Conservation (phyloP, 306 rosid genomes). For the Rubus parviflorus region DNA sequence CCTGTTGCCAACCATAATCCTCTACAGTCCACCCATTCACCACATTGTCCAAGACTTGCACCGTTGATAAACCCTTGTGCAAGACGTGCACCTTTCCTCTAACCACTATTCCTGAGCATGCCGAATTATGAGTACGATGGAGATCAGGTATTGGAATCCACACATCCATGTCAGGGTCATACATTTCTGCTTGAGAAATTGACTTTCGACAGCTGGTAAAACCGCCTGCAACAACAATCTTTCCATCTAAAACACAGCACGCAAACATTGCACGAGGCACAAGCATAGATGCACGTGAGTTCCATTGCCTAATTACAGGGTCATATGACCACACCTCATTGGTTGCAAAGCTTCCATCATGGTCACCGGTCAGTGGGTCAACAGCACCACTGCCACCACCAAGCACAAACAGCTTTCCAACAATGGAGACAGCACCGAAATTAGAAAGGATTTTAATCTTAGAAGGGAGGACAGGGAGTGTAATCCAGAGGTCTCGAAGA, state of each 20-base stretch:
- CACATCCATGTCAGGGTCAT: conserved; percentile 77
- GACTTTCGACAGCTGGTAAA: conserved; percentile 93
- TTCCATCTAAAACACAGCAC: conserved; percentile 87
- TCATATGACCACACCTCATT: conserved; percentile 97
- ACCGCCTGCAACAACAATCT: conserved; percentile 93
- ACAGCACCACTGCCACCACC: conserved; percentile 98
- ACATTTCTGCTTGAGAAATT: conserved; percentile 90
- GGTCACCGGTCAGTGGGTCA: conserved; percentile 95
- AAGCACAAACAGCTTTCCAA: conserved; percentile 88
- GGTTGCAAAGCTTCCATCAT: conserved; percentile 93
- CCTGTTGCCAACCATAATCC: conserved; percentile 84
- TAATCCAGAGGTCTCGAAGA: conserved; percentile 82
- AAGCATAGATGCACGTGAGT: conserved; percentile 76
- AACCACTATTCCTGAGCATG: conserved; percentile 86
- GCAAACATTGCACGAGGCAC: conserved; percentile 98
- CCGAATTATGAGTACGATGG: conserved; percentile 83
- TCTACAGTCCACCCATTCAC: conserved; percentile 70
- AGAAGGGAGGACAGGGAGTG: conserved; percentile 93
- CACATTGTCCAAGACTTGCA: conserved; percentile 72
- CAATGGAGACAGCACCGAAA: conserved; percentile 80
- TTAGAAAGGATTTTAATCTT: conserved; percentile 81
- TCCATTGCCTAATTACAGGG: conserved; percentile 77
- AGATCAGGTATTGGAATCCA: conserved; percentile 88
- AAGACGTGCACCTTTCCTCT: conserved; percentile 81
- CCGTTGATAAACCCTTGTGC: conserved; percentile 88